phyloP scores from a whole-genome alignment of 2,329 filamentous ascomycete genomes.

The Colletotrichum sp. region DNA sequence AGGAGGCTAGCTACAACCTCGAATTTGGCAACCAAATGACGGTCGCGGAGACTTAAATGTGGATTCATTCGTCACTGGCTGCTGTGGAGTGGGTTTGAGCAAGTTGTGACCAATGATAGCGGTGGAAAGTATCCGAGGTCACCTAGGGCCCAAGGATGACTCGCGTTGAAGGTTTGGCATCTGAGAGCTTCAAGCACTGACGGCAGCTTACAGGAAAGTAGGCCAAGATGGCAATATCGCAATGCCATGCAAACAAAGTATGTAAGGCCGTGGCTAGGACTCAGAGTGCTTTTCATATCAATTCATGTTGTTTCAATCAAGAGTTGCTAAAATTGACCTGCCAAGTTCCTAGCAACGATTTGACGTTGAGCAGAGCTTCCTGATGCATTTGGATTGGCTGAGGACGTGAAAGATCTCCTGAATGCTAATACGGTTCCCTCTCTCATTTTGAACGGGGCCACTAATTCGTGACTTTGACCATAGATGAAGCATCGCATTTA shows the following conservation, averaged over 20 bases:
- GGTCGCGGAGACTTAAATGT: neutral
- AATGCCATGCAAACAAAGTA: neutral
- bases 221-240: neutral
- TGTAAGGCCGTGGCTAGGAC: neutral
- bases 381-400: neutral
- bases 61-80: neutral
- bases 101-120: neutral
- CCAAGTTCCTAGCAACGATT: neutral
- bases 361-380: neutral
- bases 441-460: accelerated
- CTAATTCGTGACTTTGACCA: neutral
- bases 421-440: neutral
- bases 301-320: neutral
- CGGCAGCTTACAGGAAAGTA: neutral
- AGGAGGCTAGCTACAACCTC: neutral
- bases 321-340: neutral
- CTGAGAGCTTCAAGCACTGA: neutral
- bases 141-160: neutral
- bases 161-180: neutral
- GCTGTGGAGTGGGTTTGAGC: neutral
- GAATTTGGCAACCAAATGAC: neutral
- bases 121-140: neutral
- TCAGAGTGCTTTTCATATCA: neutral
- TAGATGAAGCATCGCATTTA: neutral
- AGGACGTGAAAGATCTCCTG: neutral